These are phyloP conservation scores for Penicillium waksmanii DNA, from an alignment of 495 filamentous ascomycete species.

Conservation along the genomic window DNA sequence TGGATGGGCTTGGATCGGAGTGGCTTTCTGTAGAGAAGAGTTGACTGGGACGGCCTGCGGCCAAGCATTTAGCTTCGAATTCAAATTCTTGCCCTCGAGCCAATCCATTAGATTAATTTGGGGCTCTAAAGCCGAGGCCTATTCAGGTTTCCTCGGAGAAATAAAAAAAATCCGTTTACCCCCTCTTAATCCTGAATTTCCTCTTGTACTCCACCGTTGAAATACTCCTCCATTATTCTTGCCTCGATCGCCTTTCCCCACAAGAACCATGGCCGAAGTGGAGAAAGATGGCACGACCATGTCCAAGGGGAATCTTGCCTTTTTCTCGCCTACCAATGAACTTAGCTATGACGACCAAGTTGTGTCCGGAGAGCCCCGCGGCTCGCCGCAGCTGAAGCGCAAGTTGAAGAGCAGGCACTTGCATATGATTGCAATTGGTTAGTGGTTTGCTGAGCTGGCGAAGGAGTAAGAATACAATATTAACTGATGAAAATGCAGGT, in stretches of 20 bases:
- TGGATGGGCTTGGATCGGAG: background rate
- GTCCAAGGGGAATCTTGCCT: background rate
- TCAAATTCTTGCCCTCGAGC: background rate
- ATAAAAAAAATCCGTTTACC: background rate
- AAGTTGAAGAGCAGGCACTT: slow-evolving; percentile 64
- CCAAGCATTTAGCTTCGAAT: slow-evolving; percentile 8
- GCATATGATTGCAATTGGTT: slow-evolving; percentile 54
- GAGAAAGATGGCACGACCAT: slow-evolving; percentile 1
- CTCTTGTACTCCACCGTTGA: slow-evolving; percentile 2
- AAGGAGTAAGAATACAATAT: background rate
- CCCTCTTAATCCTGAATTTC: background rate
- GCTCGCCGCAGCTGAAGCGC: slow-evolving; percentile 37
- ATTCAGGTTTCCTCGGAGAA: slow-evolving; percentile 1
- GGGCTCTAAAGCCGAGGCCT: slow-evolving; percentile 2
- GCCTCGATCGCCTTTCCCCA: slow-evolving; percentile 1
- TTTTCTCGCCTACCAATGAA: background rate
- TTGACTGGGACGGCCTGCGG: slow-evolving; percentile 1
- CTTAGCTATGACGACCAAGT: slow-evolving; percentile 1
- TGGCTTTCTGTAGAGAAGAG: background rate
- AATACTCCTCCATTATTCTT: background rate
- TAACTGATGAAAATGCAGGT: slow-evolving; percentile 44
- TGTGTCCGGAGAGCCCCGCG: slow-evolving; percentile 9
- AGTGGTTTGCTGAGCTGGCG: slow-evolving; percentile 36
- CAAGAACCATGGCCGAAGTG: slow-evolving; percentile 2
- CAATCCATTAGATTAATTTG: background rate